Percentiles rank a stretch among this genome's conserved stretches.
Conservation (phyloP, 2,329 filamentous ascomycete genomes). For the Trichoderma harzianum region DNA sequence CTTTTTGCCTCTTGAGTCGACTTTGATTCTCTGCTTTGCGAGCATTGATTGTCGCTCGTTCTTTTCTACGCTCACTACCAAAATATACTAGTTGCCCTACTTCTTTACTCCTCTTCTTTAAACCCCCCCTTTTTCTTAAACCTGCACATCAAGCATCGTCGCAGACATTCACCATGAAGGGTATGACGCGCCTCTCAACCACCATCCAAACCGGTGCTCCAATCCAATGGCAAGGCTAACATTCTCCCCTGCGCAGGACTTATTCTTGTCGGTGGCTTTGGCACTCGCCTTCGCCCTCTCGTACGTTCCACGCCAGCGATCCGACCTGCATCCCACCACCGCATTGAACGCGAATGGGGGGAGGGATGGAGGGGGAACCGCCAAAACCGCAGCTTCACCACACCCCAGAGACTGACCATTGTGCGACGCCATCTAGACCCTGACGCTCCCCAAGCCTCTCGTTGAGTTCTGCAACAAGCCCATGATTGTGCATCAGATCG, state of each 20-base stretch:
- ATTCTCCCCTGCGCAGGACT: conserved; percentile 59
- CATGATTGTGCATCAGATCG: conserved; percentile 98
- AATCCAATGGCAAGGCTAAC: conserved; percentile 22
- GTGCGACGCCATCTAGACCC: conserved; percentile 58
- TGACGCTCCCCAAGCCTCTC: conserved; percentile 94
- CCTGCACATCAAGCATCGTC: conserved; percentile 21
- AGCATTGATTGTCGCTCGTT: conserved; percentile 20
- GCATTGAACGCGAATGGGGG: conserved; percentile 1
- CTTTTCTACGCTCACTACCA: conserved; percentile 19
- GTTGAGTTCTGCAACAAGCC: conserved; percentile 99
- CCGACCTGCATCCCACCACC: conserved; percentile 1
- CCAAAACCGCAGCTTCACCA: not conserved
- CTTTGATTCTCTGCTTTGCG: conserved; percentile 5
- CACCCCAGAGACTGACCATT: conserved; percentile 24
- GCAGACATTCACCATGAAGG: conserved; percentile 33
- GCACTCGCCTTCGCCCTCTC: conserved; percentile 93
- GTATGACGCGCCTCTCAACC: conserved; percentile 23
- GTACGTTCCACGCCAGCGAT: conserved; percentile 51
- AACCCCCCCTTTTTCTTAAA: not conserved
- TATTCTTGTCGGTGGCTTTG: conserved; percentile 98
- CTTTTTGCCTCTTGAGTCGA: not conserved
- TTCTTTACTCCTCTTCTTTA: not conserved
- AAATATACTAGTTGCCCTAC: not conserved
- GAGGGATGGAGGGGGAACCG: conserved; percentile 1
- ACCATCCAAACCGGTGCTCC: not conserved